These are phyloP conservation scores for Ulota crispa DNA, from an alignment of 225 moss, liverwort and hornwort genomes.

Conservation along the genomic window DNA sequence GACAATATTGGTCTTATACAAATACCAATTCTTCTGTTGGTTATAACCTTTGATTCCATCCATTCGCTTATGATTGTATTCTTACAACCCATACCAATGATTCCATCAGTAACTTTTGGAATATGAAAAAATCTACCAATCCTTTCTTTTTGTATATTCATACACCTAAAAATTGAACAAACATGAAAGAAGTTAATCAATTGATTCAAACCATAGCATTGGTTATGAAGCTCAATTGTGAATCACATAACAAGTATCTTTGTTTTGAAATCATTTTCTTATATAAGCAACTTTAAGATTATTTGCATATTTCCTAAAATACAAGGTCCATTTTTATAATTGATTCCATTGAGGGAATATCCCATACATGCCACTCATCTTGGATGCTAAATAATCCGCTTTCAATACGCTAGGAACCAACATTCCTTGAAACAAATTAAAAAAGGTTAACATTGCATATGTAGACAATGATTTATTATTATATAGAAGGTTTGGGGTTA, in stretches of 20 bases:
- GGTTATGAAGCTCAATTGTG: not conserved
- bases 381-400: not conserved
- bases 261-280: not conserved
- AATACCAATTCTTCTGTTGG: not conserved
- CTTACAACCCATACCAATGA: constrained; percentile 2
- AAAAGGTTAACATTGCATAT: not conserved
- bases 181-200: too few relatives aligned
- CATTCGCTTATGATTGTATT: not conserved
- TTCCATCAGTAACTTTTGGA: not conserved
- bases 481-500: not conserved
- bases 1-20: not conserved
- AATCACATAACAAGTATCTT: not conserved
- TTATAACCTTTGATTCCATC: not conserved
- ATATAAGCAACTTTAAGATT: not conserved
- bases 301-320: too few relatives aligned
- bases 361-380: not conserved
- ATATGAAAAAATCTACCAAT: rapidly evolving
- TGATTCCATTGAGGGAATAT: not conserved
- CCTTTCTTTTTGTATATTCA: not conserved
- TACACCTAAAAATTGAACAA: not conserved
- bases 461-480: not conserved
- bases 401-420: rapidly evolving
- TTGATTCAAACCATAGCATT: not conserved
- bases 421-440: too few relatives aligned
- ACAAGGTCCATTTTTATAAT: too few relatives aligned